phyloP scores from a whole-genome alignment of 805 yeast species.

The Candida khao-thaluensis region DNA sequence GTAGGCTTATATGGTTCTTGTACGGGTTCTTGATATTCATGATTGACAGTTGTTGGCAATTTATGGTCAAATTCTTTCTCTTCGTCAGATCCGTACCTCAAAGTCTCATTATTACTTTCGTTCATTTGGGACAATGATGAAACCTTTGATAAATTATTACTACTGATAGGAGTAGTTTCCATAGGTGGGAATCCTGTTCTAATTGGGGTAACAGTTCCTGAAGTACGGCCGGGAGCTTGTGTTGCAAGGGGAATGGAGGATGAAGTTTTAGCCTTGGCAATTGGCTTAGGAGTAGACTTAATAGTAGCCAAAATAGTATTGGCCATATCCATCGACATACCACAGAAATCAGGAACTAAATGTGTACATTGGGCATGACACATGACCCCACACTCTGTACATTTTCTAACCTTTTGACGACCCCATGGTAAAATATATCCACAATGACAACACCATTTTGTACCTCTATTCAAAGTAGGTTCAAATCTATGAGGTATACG shows the following conservation, averaged over 20 bases:
- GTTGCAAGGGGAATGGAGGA: neutral
- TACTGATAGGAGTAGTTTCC: constrained; percentile 13
- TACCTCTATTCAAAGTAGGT: constrained; percentile 87
- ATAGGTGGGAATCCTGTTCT: constrained; percentile 16
- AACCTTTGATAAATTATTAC: constrained; percentile 8
- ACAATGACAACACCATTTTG: constrained; percentile 99
- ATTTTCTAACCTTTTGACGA: constrained; percentile 84
- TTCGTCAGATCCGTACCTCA: constrained; percentile 2
- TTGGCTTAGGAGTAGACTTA: constrained; percentile 54
- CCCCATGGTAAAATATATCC: constrained; percentile 97
- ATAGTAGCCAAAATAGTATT: constrained; percentile 83
- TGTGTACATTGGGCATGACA: constrained; percentile 93
- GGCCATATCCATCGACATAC: constrained; percentile 97
- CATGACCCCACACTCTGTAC: constrained; percentile 91
- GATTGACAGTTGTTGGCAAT: constrained; percentile 31
- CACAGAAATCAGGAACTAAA: constrained; percentile 96
- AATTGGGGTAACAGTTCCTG: constrained; percentile 8
- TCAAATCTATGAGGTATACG: constrained; percentile 97
- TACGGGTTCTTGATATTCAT: constrained; percentile 27
- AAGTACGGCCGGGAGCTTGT: neutral
- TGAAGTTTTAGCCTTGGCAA: constrained; percentile 9
- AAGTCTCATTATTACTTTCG: constrained; percentile 20
- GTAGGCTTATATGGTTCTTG: constrained; percentile 23
- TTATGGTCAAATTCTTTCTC: constrained; percentile 21
- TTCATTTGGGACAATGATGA: constrained; percentile 8